Evolutionary conservation across 2,329 filamentous ascomycete species (phyloP).

Genomic region (Bipolaris victoriae): DNA sequence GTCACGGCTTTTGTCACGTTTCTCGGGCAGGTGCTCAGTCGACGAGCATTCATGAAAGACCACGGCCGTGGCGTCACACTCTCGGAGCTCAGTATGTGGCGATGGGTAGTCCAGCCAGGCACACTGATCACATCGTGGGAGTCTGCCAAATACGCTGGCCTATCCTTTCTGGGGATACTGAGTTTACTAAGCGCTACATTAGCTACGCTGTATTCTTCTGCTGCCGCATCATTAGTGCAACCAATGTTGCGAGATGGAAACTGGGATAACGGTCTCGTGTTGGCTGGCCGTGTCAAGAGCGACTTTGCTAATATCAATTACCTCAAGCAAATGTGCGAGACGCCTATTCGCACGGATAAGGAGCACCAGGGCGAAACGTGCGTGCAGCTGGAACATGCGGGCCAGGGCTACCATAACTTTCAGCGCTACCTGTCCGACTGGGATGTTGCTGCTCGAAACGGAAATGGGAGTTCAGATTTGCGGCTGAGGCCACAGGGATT

Average conservation of each 20-base stretch:
- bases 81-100: constrained; percentile 78
- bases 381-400: constrained; percentile 71
- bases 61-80: constrained; percentile 69
- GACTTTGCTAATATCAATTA: constrained; percentile 69
- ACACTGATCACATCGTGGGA: constrained; percentile 73
- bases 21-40: constrained; percentile 75
- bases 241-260: constrained; percentile 69
- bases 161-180: constrained; percentile 68
- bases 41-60: constrained; percentile 66
- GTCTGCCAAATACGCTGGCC: constrained; percentile 66
- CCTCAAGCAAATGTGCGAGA: constrained; percentile 63
- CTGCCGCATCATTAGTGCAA: constrained; percentile 71
- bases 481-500: constrained; percentile 63
- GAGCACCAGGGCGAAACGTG: constrained; percentile 61
- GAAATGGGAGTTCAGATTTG: constrained; percentile 54
- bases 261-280: constrained; percentile 53
- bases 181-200: constrained; percentile 69
- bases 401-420: constrained; percentile 73
- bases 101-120: constrained; percentile 70
- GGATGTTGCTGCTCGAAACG: constrained; percentile 55
- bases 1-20: constrained; percentile 78
- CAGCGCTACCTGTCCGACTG: constrained; percentile 64
- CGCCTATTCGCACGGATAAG: constrained; percentile 61
- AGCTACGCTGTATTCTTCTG: constrained; percentile 76
- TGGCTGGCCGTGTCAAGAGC: constrained; percentile 65